Base-by-base conservation (phyloP, 306 rosid genomes). In the Lablab purpureus region DNA sequence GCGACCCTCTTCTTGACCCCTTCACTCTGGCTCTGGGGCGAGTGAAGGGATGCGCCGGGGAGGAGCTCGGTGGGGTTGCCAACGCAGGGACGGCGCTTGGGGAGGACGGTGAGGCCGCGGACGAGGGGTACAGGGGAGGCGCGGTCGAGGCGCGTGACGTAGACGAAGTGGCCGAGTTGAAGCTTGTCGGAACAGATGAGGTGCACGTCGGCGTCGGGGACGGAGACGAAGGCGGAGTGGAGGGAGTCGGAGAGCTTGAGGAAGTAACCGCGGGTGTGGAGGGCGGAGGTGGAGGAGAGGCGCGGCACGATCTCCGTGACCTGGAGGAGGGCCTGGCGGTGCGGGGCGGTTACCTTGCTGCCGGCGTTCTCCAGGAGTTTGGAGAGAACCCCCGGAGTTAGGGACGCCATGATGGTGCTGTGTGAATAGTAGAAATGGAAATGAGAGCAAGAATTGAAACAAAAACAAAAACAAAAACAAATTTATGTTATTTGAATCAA, bases 281-380 rank as follows among this genome's bases (percentile, higher is more conserved):
- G 13, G 0, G 43, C 2, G 7, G 68, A 62, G 1, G 11, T 3
- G 6, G 68, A 8, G 3, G 91, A 81, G 7, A 90, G 74, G 19
- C 87, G 79, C 2, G 97, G 97, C 4, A 90, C 74, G 74, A 92
- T 92, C 78, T 90, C 92, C 1, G 91, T 84, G 1, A 92, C 92
- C 52, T 92, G 97, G 0, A 92, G 90, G 0, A 92, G 87, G 3
- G 95, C 88, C 0, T 93, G 85, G 11, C 97, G 97, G 87, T 90
- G 93, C 78, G 74, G 79, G 4, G 86, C 87, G 21, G 93, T 86
- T 19, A 84, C 93, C 32, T 75, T 82, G 77, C 84, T 80, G 0
- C 89, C 89, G 1, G 92, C 87, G 59, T 83, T 85, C 6, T 91
- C 75, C 1, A 92, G 87, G 8, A 92, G 95, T 89, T 90, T 92